Evolutionary conservation across 306 rosid genomes (phyloP).

Genomic region (Ormosia emarginata): DNA sequence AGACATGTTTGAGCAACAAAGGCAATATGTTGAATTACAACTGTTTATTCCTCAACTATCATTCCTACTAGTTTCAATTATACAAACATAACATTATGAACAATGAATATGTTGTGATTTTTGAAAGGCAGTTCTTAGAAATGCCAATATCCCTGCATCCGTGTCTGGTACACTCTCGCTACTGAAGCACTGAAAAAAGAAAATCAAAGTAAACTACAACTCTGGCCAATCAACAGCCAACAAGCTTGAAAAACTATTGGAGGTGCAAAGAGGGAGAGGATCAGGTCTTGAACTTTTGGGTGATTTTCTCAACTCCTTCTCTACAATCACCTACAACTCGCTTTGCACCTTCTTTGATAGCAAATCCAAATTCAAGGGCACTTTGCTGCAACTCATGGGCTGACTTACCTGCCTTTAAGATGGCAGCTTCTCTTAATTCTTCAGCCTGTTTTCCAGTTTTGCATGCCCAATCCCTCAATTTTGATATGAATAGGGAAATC

Average conservation of each 20-base stretch:
- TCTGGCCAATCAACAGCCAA: conserved; percentile 17
- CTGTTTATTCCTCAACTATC: conserved; percentile 27
- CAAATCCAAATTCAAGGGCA: conserved; percentile 52
- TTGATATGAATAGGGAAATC: conserved; percentile 53
- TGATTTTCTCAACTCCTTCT: conserved; percentile 88
- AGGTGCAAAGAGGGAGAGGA: not conserved
- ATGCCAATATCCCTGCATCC: conserved; percentile 20
- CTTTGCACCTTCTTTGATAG: conserved; percentile 72
- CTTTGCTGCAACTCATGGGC: conserved; percentile 59
- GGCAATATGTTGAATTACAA: not conserved
- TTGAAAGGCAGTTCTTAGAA: conserved; percentile 3
- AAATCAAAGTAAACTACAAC: conserved; percentile 18
- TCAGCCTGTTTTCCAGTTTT: conserved; percentile 55
- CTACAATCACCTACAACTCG: conserved; percentile 77
- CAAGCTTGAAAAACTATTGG: not conserved
- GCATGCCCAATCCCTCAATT: conserved; percentile 55
- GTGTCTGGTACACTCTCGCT: not conserved
- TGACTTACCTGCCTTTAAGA: conserved; percentile 53
- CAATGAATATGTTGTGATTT: not conserved
- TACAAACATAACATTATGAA: conserved; percentile 20
- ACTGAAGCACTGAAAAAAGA: not conserved
- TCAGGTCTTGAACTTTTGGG: conserved; percentile 83
- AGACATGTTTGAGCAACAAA: not conserved
- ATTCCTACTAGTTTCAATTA: conserved; percentile 4
- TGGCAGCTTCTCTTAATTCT: conserved; percentile 44